These are phyloP conservation scores for Backusella psychrophila DNA, from an alignment of 192 early-diverging fungal species.

Conservation along the genomic window DNA sequence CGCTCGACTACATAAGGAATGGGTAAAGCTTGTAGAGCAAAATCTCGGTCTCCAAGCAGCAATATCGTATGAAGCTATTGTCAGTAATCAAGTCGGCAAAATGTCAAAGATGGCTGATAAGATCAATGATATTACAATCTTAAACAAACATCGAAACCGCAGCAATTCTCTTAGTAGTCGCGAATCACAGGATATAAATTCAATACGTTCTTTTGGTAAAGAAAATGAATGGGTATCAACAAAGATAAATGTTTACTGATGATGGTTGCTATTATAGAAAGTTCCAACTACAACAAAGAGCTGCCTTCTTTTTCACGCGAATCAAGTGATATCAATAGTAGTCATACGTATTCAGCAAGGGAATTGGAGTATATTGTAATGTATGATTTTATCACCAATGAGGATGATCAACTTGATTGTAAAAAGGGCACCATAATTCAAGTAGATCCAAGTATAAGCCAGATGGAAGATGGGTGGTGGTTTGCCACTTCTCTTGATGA, in stretches of 20 bases:
- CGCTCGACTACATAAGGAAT: conserved; percentile 35
- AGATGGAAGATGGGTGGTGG: conserved; percentile 11
- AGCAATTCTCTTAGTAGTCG: not conserved
- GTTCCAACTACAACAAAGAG: not conserved
- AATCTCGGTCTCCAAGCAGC: not conserved
- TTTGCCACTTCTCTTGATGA: conserved; percentile 6
- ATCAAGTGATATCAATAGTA: not conserved
- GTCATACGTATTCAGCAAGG: not conserved
- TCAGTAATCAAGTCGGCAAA: not conserved
- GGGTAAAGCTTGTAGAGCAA: conserved; percentile 12
- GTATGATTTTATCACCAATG: conserved; percentile 10
- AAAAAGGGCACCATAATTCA: conserved; percentile 3
- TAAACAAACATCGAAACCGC: not conserved
- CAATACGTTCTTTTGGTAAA: not conserved
- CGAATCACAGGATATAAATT: not conserved
- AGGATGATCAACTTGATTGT: conserved; percentile 15
- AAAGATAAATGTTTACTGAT: not conserved
- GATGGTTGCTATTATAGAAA: not conserved
- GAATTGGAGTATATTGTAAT: conserved; percentile 14
- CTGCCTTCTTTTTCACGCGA: not conserved
- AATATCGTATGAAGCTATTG: not conserved
- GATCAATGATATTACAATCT: conserved; percentile 2
- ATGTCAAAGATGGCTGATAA: not conserved
- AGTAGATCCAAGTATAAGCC: not conserved
- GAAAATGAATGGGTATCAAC: not conserved